Base-by-base conservation (phyloP, 2,329 filamentous ascomycete genomes). In the Trichoderma afroharzianum region DNA sequence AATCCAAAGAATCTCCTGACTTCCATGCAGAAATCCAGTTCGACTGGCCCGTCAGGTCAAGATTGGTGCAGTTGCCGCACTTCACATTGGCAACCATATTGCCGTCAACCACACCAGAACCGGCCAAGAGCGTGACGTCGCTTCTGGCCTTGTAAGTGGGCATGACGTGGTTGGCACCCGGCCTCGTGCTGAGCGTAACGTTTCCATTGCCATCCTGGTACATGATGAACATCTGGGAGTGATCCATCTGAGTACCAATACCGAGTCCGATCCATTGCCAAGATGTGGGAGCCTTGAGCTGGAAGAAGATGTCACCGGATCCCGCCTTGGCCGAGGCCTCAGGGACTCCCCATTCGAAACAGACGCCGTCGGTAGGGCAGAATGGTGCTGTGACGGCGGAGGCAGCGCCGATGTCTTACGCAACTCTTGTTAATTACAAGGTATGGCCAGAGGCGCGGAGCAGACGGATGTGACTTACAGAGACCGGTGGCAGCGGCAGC, bases 181-280 rank as follows among this genome's bases (percentile, higher is more conserved):
- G 75, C 26, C 90, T 86, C 1, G 88, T 84, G 73, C 88, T 91
- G 68, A 91, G 77, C 1, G 90, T 92, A 28, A 91, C 83, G 76
- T 91, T 91, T 73, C 86, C 86, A 4, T 75, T 74, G 72, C 88
- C 87, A 74, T 89, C 83, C 59, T 86, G 80, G 78, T 92, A 92
- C 74, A 91, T 83, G 76, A 92, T 74, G 76, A 92, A 91, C 71
- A 91, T 90, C 77, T 89, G 86, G 63, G 89, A 79, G 36, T 84
- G 86, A 15, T 77, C 53, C 90, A 92, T 92, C 55, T 74, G 72
- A 0, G 76, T 75, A 59, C 90, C 90, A 36, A 87, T 87, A 33
- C 88, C 90, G 21, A 91, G 81, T 9, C 83, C 86, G 18, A 90
- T 83, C 90, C 90, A 92, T 72, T 79, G 75, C 76, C 86, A 86